A percentile compares a stretch with the other conserved stretches of the same genome.
Conservation (phyloP, 345 rosid species). For the Eucalyptus virginea region DNA sequence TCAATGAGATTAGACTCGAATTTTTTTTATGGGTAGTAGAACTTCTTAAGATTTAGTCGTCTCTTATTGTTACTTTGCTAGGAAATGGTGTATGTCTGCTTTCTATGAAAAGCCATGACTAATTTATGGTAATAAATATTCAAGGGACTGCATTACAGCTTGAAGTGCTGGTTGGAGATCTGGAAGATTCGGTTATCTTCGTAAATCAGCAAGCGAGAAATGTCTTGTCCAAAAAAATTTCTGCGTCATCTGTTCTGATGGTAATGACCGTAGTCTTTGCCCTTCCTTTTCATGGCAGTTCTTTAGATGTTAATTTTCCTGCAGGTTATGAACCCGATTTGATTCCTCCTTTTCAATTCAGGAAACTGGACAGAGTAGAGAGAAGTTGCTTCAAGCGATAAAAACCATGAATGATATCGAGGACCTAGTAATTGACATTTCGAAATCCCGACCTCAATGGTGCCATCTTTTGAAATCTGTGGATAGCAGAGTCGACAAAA, state of each 20-base stretch:
- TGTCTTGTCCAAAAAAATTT: constrained; percentile 28
- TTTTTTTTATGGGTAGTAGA: not conserved
- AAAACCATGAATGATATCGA: constrained; percentile 43
- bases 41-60: not conserved
- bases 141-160: constrained; percentile 50
- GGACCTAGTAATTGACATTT: constrained; percentile 24
- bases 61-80: not conserved
- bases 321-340: not conserved
- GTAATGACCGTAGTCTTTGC: constrained; percentile 1
- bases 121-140: not conserved
- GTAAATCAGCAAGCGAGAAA: constrained; percentile 11
- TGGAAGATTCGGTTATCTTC: constrained; percentile 60
- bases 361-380: constrained; percentile 38
- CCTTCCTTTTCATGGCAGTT: not conserved
- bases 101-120: not conserved
- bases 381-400: constrained; percentile 31
- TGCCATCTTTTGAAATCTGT: constrained; percentile 43
- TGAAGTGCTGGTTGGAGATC: constrained; percentile 79
- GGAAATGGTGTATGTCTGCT: not conserved
- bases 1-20: not conserved
- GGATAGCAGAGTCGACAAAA: constrained; percentile 54
- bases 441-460: constrained; percentile 42
- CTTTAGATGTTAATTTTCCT: not conserved
- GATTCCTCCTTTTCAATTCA: constrained; percentile 11
- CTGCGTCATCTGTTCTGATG: not conserved